A percentile compares a stretch with the other conserved stretches of the same genome.
These are phyloP conservation scores for Dalbergia oliveri DNA, from an alignment of 306 rosid genomes.

Conservation along the genomic window DNA sequence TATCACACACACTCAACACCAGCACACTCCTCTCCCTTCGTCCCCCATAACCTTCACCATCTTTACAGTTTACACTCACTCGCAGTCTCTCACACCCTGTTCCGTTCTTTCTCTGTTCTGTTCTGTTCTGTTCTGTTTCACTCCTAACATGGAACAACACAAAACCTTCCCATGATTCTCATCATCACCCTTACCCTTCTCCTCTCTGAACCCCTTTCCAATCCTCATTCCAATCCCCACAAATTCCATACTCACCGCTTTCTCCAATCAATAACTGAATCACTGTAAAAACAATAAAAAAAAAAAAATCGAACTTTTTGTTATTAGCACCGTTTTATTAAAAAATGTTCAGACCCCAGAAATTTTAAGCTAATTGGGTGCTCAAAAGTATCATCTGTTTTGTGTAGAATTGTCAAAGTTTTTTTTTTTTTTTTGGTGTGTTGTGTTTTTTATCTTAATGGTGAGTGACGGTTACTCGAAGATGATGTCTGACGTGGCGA, in stretches of 20 bases:
- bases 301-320: not conserved
- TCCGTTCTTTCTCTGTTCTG: constrained; percentile 9
- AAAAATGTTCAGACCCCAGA: constrained; percentile 29
- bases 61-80: constrained; percentile 52
- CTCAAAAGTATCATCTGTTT: constrained; percentile 56
- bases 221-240: constrained; percentile 47
- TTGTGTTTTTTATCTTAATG: constrained; percentile 42
- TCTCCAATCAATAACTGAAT: not conserved
- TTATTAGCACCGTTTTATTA: constrained; percentile 22
- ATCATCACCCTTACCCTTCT: constrained; percentile 24
- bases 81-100: constrained; percentile 47
- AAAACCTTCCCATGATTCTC: constrained; percentile 31
- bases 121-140: constrained; percentile 41
- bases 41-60: constrained; percentile 33
- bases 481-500: constrained; percentile 79
- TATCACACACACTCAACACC: not conserved
- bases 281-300: not conserved
- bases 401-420: not conserved
- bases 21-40: not conserved
- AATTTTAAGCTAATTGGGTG: constrained; percentile 47
- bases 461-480: constrained; percentile 68
- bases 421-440: not conserved
- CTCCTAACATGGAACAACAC: constrained; percentile 63
- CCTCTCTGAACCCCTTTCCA: constrained; percentile 41
- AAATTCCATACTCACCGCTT: not conserved